A percentile compares a stretch with the other conserved stretches of the same genome.
These are phyloP conservation scores for Zygotorulaspora florentina DNA, from an alignment of 805 yeast genomes.

Conservation along the genomic window DNA sequence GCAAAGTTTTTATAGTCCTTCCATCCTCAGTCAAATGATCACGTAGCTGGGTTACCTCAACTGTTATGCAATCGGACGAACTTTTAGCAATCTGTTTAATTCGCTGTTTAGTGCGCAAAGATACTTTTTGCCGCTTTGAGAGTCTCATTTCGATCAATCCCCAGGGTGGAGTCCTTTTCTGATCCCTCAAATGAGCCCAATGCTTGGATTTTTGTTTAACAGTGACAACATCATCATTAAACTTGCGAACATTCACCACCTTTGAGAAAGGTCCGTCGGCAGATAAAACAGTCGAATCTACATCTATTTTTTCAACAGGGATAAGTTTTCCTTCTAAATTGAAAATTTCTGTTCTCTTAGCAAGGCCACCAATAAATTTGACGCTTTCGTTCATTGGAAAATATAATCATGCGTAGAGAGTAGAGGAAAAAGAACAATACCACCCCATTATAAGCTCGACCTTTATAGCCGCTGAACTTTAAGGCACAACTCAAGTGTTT, in stretches of 20 bases:
- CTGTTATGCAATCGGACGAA: neutral
- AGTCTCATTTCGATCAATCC: neutral
- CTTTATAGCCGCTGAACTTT: too few relatives aligned
- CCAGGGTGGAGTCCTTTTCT: neutral
- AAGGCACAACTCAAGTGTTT: too few relatives aligned
- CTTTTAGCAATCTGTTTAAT: neutral
- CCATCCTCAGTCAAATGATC: slow-evolving; percentile 3
- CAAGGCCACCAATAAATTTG: neutral
- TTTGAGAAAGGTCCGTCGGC: neutral
- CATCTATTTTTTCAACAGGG: neutral
- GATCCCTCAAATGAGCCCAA: neutral
- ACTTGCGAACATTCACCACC: slow-evolving; percentile 1
- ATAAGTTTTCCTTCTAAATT: neutral
- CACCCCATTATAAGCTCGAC: too few relatives aligned
- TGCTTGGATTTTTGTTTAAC: neutral
- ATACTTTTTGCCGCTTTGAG: neutral
- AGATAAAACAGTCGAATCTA: neutral
- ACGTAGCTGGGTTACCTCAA: neutral
- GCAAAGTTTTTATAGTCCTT: neutral
- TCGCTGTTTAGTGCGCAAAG: neutral
- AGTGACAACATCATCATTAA: neutral
- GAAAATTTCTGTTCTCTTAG: neutral
- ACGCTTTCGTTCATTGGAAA: too few relatives aligned
- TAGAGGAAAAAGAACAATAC: too few relatives aligned
- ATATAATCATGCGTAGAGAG: too few relatives aligned